Evolutionary conservation across 169 alveolate species (phyloP).

Genomic region (Toxoplasma gondii): DNA sequence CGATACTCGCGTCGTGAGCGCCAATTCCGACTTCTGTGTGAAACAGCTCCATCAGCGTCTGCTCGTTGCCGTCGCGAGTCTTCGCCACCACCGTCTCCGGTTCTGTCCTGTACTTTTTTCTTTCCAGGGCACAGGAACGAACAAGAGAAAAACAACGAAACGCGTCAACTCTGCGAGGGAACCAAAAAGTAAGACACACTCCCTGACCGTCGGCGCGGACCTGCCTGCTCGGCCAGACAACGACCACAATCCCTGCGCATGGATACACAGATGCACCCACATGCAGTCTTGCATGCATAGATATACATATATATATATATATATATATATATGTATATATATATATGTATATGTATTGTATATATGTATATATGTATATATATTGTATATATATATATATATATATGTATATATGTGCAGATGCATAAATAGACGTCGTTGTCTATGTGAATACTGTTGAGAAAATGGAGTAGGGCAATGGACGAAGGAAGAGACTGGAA

Average conservation of each 20-base stretch:
- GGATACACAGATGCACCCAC: too few species aligned
- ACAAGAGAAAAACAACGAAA: too few species aligned
- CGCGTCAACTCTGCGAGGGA: too few species aligned
- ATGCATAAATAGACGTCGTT: background rate
- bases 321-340: background rate
- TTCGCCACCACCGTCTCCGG: conserved; percentile 77
- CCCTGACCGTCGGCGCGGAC: too few species aligned
- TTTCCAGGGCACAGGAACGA: background rate
- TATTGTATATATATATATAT: background rate
- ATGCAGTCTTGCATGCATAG: background rate
- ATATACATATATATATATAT: background rate
- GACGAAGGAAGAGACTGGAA: too few species aligned
- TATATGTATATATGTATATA: too few species aligned
- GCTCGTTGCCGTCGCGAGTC: conserved; percentile 70
- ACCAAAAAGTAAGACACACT: too few species aligned
- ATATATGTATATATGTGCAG: background rate
- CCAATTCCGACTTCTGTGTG: conserved; percentile 77
- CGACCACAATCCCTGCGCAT: too few species aligned
- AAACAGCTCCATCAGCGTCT: conserved; percentile 80
- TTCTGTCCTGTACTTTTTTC: conserved; percentile 79
- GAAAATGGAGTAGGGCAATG: too few species aligned
- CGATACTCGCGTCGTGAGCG: conserved; percentile 80
- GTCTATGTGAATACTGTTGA: too few species aligned
- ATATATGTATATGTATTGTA: background rate
- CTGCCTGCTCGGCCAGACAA: too few species aligned